Conservation (phyloP, 2,329 filamentous ascomycete species). For the Sporothrix variecibatus region DNA sequence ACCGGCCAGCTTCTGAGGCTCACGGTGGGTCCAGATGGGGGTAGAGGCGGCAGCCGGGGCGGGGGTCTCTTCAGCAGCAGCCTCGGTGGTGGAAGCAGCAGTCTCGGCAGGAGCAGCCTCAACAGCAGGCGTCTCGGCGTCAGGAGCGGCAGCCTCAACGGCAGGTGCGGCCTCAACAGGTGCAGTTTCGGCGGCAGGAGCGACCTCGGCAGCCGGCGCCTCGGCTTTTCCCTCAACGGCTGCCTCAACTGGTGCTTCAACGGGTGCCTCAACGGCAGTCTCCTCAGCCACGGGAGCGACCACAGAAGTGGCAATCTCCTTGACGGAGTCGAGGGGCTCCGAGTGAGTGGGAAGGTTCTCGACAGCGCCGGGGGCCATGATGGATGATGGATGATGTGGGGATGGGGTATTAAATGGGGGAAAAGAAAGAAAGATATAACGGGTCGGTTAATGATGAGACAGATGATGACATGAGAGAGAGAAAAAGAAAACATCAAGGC, state of each 20-base stretch:
- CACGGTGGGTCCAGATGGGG: constrained; percentile 25
- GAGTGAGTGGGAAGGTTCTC: constrained; percentile 27
- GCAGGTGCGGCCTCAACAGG: background rate
- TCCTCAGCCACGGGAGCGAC: background rate
- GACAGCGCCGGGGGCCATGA: constrained; percentile 34
- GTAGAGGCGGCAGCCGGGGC: background rate
- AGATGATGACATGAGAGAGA: background rate
- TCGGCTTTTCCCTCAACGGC: background rate
- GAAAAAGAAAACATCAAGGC: background rate
- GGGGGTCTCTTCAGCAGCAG: background rate
- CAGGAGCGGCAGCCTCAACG: constrained; percentile 4
- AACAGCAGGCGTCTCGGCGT: background rate
- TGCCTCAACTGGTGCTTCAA: background rate
- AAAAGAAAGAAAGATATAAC: background rate
- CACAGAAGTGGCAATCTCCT: constrained; percentile 6
- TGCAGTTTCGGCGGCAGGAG: background rate
- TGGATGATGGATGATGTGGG: background rate
- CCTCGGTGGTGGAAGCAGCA: background rate
- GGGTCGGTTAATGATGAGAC: background rate
- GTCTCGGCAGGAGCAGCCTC: background rate
- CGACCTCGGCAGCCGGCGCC: background rate
- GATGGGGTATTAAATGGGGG: background rate
- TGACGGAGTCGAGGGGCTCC: constrained; percentile 14
- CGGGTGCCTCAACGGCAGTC: background rate
- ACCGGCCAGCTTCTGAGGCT: constrained; percentile 53